These are phyloP conservation scores for Ogataea paraovalis DNA, from an alignment of 805 yeast species.

Conservation along the genomic window DNA sequence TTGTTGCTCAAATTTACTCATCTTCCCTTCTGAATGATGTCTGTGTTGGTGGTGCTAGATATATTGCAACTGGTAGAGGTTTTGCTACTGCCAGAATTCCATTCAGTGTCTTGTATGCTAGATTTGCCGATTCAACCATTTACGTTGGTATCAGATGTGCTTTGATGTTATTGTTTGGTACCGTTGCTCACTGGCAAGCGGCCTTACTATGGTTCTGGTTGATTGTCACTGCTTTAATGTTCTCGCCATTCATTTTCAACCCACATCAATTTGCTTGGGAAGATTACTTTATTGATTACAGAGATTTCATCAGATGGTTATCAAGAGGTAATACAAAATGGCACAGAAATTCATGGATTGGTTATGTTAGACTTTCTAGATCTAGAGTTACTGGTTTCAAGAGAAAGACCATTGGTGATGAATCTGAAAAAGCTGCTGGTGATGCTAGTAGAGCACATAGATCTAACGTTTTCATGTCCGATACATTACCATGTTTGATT, in stretches of 20 bases:
- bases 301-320: slow-evolving; percentile 87
- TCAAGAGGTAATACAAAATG: slow-evolving; percentile 88
- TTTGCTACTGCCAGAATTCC: slow-evolving; percentile 79
- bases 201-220: slow-evolving; percentile 98
- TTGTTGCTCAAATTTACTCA: slow-evolving; percentile 76
- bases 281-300: slow-evolving; percentile 93
- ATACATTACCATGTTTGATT: slow-evolving; percentile 63
- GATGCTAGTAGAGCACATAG: slow-evolving; percentile 82
- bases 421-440: slow-evolving; percentile 79
- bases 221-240: slow-evolving; percentile 77
- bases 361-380: slow-evolving; percentile 76
- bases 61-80: slow-evolving; percentile 83
- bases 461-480: slow-evolving; percentile 66
- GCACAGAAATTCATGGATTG: slow-evolving; percentile 89
- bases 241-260: slow-evolving; percentile 92
- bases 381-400: slow-evolving; percentile 85
- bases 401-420: slow-evolving; percentile 68
- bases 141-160: slow-evolving; percentile 80
- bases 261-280: slow-evolving; percentile 98
- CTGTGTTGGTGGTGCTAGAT: slow-evolving; percentile 82
- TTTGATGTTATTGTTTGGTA: slow-evolving; percentile 67
- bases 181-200: slow-evolving; percentile 85
- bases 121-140: slow-evolving; percentile 79
- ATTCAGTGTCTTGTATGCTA: slow-evolving; percentile 66
- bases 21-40: slow-evolving; percentile 67